These are phyloP conservation scores for Penicillium silybi DNA, from an alignment of 495 filamentous ascomycete species.

Conservation along the genomic window DNA sequence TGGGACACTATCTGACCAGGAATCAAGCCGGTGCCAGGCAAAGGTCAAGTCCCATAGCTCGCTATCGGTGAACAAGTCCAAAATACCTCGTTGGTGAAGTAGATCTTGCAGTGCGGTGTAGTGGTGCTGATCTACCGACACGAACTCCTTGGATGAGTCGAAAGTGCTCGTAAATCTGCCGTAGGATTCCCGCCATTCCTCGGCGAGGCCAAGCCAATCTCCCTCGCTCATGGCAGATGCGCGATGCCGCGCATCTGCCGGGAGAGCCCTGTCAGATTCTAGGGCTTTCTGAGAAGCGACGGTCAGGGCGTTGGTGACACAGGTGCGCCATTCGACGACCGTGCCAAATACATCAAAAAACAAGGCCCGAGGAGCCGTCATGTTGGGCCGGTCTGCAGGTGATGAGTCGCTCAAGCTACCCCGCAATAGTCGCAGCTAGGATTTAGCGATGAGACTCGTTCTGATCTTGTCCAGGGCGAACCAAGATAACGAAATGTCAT, in stretches of 20 bases:
- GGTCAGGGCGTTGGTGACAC: constrained; percentile 51
- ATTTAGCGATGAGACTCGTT: not conserved
- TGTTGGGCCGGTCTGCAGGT: constrained; percentile 8
- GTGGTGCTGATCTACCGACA: constrained; percentile 67
- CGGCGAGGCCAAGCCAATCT: constrained; percentile 60
- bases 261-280: constrained; percentile 41
- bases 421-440: not conserved
- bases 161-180: constrained; percentile 51
- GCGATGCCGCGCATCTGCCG: constrained; percentile 40
- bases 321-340: constrained; percentile 66
- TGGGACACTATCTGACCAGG: constrained; percentile 60
- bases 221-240: constrained; percentile 46
- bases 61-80: constrained; percentile 53
- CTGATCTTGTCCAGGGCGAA: not conserved
- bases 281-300: constrained; percentile 35
- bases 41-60: constrained; percentile 55
- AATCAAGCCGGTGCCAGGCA: constrained; percentile 66
- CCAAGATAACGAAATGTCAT: not conserved
- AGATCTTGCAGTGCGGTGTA: constrained; percentile 55
- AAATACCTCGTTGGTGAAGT: constrained; percentile 50
- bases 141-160: constrained; percentile 43
- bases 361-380: constrained; percentile 42
- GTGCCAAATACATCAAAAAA: constrained; percentile 74
- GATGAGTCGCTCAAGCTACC: not conserved
- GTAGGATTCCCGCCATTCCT: constrained; percentile 68